Evolutionary conservation across 371 early-diverging fungal genomes (phyloP), one percentile per base, ranked within the genome.

Genomic region (Circinella minor): DNA sequence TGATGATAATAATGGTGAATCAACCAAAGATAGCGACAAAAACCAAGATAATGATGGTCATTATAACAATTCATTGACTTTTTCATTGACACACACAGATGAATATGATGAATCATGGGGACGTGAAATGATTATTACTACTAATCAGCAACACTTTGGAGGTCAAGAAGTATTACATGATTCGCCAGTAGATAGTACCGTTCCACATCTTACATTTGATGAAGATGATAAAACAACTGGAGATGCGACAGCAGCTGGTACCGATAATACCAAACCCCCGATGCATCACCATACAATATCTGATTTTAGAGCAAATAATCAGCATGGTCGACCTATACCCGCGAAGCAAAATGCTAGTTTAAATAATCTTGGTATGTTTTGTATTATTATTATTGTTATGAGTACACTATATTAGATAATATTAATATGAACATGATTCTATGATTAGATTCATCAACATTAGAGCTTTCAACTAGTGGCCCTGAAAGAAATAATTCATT

Each of bases 31-130:
- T 18, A 65, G 38, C 65, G 49, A 7, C 51, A 65, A 59, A 36
- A 2, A 39, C 2, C 57, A 47, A 20, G 75, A 70, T 18, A 55
- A 68, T 7, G 68, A 77, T 39, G 67, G 8, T 3, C n/a, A 46
- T 13, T 17, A 9, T 49, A 61, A n/a, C 49, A 27, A 36, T 17
- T 47, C 20, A 46, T 80, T 79, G 43, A 84, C 82, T 0, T 87
- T 90, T 65, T 88, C 87, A 10, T 55, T 90, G 51, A 82, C 81
- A n/a, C 73, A 77, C 47, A 88, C 86, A 0, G 90, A 90, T 63
- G 89, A 87, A 60, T 88, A 86, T 71, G 89, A 90, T 37, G 89
- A 88, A 67, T 85, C 86, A 0, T 67, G 88, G 13, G 86, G 88
- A 15, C 84, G 82, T 38, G 88, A 81, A 8, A 77, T 79, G 1